phyloP scores from a whole-genome alignment of 164 flowering plant species.

The Berberis thunbergii region DNA sequence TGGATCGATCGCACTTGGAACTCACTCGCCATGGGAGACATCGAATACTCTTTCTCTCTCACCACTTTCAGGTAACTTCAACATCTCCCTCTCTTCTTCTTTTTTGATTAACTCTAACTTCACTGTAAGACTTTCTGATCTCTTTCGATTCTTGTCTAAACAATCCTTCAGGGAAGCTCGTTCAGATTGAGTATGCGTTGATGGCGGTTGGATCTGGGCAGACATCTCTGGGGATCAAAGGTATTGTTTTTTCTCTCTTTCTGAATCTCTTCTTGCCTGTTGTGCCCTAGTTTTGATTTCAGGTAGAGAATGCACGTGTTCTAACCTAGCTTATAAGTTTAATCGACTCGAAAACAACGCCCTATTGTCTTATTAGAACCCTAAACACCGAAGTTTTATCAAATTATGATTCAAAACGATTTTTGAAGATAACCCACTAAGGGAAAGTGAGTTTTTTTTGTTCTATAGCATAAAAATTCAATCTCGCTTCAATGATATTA shows the following conservation, averaged over 20 bases:
- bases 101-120: not conserved
- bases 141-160: not conserved
- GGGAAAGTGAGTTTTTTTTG: no score
- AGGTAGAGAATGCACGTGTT: no score
- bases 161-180: conserved; percentile 99
- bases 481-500: no score
- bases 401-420: no score
- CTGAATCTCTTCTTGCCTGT: no score
- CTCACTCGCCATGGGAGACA: conserved; percentile 23
- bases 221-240: conserved; percentile 94
- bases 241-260: conserved; percentile 18
- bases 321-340: no score
- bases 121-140: not conserved
- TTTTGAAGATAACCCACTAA: no score
- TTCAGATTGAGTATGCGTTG: conserved; percentile 94
- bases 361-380: no score
- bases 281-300: no score
- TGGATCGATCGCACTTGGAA: not conserved
- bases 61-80: conserved; percentile 29
- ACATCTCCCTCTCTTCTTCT: not conserved
- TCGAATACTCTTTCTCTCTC: conserved; percentile 34
- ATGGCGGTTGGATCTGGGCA: conserved; percentile 99
- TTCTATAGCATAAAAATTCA: no score
- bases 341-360: no score
- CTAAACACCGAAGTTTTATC: no score